Conservation (phyloP, 2,329 filamentous ascomycete genomes). For the Taxawa tesnikishii region DNA sequence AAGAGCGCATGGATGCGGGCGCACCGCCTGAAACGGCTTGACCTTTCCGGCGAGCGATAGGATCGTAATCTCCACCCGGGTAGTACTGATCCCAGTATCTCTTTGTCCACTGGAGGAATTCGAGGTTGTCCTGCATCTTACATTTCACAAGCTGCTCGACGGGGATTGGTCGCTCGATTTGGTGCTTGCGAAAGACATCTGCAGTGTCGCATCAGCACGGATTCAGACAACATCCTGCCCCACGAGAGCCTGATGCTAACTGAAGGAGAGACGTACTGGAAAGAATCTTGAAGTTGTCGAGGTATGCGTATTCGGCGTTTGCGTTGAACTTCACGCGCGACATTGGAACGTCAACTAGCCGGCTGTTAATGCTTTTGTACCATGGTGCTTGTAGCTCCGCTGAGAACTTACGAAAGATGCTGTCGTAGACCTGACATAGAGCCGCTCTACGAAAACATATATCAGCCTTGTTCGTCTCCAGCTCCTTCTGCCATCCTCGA, state of each 20-base stretch:
- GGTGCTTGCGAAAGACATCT: conserved; percentile 78
- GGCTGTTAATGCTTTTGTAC: no score
- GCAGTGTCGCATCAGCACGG: no score
- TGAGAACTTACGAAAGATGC: conserved; percentile 62
- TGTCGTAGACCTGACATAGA: conserved; percentile 95
- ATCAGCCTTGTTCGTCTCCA: conserved; percentile 1
- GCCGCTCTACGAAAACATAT: conserved; percentile 69
- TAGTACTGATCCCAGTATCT: conserved; percentile 97
- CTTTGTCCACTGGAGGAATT: conserved; percentile 97
- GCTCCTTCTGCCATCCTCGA: no score
- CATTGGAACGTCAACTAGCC: conserved; percentile 77
- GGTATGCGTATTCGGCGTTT: conserved; percentile 91
- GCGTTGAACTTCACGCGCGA: conserved; percentile 95
- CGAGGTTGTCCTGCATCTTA: conserved; percentile 99
- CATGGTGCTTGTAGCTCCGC: background rate
- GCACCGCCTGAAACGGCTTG: conserved; percentile 36
- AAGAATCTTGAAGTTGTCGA: conserved; percentile 96
- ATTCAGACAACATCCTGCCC: no score
- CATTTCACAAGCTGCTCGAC: conserved; percentile 88
- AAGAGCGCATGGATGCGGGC: conserved; percentile 28
- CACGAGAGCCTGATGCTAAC: no score
- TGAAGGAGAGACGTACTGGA: conserved; percentile 63
- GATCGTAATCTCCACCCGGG: conserved; percentile 94
- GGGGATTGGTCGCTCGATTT: conserved; percentile 79
- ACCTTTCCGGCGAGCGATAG: conserved; percentile 71